Evolutionary conservation across 306 rosid species (phyloP).

Genomic region (Dalbergia oliveri): DNA sequence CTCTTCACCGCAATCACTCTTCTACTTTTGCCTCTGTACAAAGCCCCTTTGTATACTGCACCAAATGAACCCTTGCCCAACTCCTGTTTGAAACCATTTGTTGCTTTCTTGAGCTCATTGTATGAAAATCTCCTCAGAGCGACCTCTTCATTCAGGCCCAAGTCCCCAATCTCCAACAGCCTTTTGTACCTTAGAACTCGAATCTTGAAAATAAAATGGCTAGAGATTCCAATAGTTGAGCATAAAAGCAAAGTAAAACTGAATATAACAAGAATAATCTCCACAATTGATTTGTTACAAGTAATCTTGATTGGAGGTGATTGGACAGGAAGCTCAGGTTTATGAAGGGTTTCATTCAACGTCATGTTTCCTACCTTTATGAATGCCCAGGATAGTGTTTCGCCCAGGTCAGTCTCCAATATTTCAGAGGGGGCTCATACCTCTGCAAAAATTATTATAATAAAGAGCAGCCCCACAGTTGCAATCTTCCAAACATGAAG

Average conservation of each 20-base stretch:
- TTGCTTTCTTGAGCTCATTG: slow-evolving; percentile 48
- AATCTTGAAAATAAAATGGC: slow-evolving; percentile 40
- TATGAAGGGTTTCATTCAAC: not conserved
- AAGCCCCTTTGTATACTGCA: slow-evolving; percentile 49
- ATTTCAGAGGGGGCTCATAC: slow-evolving; percentile 45
- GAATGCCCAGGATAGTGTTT: not conserved
- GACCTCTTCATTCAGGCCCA: slow-evolving; percentile 47
- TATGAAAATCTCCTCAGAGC: slow-evolving; percentile 48
- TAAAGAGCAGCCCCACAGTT: slow-evolving; percentile 48
- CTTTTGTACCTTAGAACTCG: slow-evolving; percentile 48
- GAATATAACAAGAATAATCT: slow-evolving; percentile 13
- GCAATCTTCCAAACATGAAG: slow-evolving; percentile 49
- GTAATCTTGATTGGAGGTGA: slow-evolving; percentile 29
- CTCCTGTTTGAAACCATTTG: slow-evolving; percentile 43
- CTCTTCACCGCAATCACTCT: slow-evolving; percentile 47
- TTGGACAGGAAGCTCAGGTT: not conserved
- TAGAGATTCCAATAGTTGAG: slow-evolving; percentile 27
- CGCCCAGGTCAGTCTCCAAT: too few relatives aligned
- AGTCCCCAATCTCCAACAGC: slow-evolving; percentile 28
- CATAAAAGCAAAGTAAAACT: slow-evolving; percentile 24
- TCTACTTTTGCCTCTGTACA: slow-evolving; percentile 26
- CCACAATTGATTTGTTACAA: slow-evolving; percentile 36
- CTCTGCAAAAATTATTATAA: not conserved
- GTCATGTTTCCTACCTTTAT: slow-evolving; percentile 39
- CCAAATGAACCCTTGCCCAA: slow-evolving; percentile 56